Conservation (phyloP, 2,329 filamentous ascomycete genomes). For the Penicillium sp. region DNA sequence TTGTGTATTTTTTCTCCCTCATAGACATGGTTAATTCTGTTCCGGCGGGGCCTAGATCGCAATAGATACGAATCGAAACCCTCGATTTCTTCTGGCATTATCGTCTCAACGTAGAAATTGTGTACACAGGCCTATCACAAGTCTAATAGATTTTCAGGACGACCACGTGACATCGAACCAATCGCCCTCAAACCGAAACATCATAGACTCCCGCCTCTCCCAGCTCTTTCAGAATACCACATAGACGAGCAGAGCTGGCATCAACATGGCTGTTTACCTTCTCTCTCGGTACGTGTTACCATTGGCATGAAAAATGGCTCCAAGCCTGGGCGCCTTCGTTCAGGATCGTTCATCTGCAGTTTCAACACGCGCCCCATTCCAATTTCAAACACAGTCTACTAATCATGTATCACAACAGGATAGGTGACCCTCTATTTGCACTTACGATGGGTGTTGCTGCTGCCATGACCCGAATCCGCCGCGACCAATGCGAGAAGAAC, state of each 20-base stretch:
- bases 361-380: background rate
- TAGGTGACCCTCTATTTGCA: conserved; percentile 56
- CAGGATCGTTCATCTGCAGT: background rate
- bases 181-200: too few species aligned
- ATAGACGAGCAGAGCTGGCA: too few species aligned
- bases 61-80: conserved; percentile 9
- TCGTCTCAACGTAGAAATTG: too few species aligned
- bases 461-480: conserved; percentile 53
- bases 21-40: conserved; percentile 20
- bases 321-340: background rate
- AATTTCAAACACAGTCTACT: background rate
- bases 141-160: too few species aligned
- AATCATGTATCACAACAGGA: conserved; percentile 31
- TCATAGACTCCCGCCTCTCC: too few species aligned
- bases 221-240: too few species aligned
- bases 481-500: conserved; percentile 52
- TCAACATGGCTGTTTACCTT: conserved; percentile 10
- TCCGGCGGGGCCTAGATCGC: conserved; percentile 9
- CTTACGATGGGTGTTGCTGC: conserved; percentile 51
- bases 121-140: too few species aligned
- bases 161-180: too few species aligned
- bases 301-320: background rate
- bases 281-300: conserved; percentile 8
- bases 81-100: too few species aligned
- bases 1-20: conserved; percentile 18